Evolutionary conservation across 768 basidiomycete species (phyloP), one percentile per base, ranked within the genome.

Genomic region (Xerocomus brunneocitrinus): DNA sequence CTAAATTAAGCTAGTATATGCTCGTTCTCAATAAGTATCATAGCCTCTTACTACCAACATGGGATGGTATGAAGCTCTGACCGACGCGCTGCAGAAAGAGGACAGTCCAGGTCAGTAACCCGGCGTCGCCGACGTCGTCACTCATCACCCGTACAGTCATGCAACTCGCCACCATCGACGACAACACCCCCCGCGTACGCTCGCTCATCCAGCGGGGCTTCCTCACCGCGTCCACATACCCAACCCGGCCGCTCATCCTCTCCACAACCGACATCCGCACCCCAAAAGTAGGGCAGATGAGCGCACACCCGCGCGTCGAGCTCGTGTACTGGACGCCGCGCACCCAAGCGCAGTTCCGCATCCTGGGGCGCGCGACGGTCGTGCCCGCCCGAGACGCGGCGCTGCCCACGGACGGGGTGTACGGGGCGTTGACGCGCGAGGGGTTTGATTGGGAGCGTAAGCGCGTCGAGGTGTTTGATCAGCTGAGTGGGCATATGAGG

Each of bases 291-390:
- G 44, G 67, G 1, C 84, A 91, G 58, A 70, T 91, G 44, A 74
- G 74, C 52, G 63, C 76, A 9, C 66, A 73, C 40, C 31, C 6
- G 4, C 7, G 43, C 14, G 78, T 84, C 55, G 85, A 92, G 65
- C 58, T 85, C 40, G 80, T 76, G 10, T 92, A 87, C 84, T 94
- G 89, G 88, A 78, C 84, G 49, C 74, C 79, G 30, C 77, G 79
- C 22, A 77, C 81, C 0, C 67, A 77, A 49, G 83, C 89, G 63
- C 91, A 95, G 62, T 91, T 84, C 64, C 83, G 92, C 44, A 71
- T 95, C 62, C 55, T 73, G 0, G 90, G 84, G 1, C 67, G 66
- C 13, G 80, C 79, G 22, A 75, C 73, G 63, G 57, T 90, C 54
- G 73, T 90, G 22, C 81, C 87, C 1, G 60, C 77, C 80, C 0